Base-by-base conservation (phyloP, 305 asterid genomes). In the Withania somnifera region DNA sequence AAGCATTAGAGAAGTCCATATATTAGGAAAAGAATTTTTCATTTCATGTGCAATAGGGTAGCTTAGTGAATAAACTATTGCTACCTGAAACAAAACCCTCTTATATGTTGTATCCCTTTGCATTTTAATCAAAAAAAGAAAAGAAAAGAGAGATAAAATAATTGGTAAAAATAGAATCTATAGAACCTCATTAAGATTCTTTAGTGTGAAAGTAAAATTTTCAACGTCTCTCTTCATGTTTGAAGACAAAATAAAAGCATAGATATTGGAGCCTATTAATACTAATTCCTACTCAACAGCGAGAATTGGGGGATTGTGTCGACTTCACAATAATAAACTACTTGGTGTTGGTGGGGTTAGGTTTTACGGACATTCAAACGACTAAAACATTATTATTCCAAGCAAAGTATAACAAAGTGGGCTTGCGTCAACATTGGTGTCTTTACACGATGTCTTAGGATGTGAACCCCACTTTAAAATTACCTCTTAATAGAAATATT, bases 221-320 rank as follows among this genome's bases (percentile, higher is more conserved):
- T 80, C 88, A 87, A 85, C 87, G 88, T 85, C 85, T 85, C 67
- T 85, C 86, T 83, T 81, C 34, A 13, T 14, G 80, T 51, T 78
- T 60, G 32, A 81, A 34, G 83, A 83, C 84, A 77, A 79, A 61
- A 14, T 28, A 61, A 67, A 47, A 14, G 20, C 82, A 60, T 84
- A 3, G 87, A 66, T 67, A 71, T 54, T 11, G 63, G 87, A 75
- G 86, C 89, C 80, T 78, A 36, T 83, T 57, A 57, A 0, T 36
- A 53, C 32, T 26, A 30, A n/a, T 26, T 47, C 26, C 1, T 51
- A 9, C 52, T 76, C 3, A 1, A 79, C 53, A 56, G 82, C 82
- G 75, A 57, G 58, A 79, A 56, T 79, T 45, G 19, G 1, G 82
- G 82, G 79, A 75, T 75, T 75, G 3, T 75, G 79, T 75, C 79